These are phyloP conservation scores for Pichia cactophila DNA, from an alignment of 1,139 yeast genomes.

Conservation along the genomic window DNA sequence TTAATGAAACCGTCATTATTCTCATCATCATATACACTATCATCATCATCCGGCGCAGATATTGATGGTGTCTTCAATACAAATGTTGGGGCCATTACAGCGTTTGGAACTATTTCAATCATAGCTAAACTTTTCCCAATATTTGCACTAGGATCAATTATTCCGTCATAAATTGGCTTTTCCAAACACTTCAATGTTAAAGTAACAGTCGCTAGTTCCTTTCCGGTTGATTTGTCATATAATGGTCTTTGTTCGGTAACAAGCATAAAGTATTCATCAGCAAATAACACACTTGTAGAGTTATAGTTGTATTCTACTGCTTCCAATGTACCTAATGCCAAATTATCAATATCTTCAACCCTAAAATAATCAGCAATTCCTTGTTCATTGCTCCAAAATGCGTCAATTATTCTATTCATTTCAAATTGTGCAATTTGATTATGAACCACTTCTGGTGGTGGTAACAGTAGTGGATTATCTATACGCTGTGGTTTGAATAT, in stretches of 20 bases:
- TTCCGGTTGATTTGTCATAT: constrained; percentile 21
- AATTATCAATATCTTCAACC: constrained; percentile 17
- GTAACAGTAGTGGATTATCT: constrained; percentile 10
- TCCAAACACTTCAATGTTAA: constrained; percentile 18
- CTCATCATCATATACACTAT: constrained; percentile 10
- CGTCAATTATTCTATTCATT: constrained; percentile 28
- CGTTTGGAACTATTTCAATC: constrained; percentile 29
- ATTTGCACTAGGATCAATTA: constrained; percentile 22
- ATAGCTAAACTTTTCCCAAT: constrained; percentile 21
- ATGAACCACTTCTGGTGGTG: constrained; percentile 24
- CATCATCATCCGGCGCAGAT: constrained; percentile 10
- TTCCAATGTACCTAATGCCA: constrained; percentile 28
- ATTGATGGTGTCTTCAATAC: constrained; percentile 24
- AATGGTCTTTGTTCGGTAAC: constrained; percentile 27
- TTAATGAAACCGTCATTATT: constrained; percentile 25
- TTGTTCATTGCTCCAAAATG: constrained; percentile 29
- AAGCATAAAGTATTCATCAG: constrained; percentile 16
- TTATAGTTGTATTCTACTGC: constrained; percentile 28
- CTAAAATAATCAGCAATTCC: constrained; percentile 25
- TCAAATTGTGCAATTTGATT: constrained; percentile 25
- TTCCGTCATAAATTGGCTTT: constrained; percentile 14
- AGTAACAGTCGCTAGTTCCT: constrained; percentile 25
- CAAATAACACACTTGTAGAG: constrained; percentile 12
- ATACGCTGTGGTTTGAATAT: constrained; percentile 17
- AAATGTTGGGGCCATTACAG: constrained; percentile 18